A percentile compares a stretch with the other conserved stretches of the same genome.
Evolutionary conservation across 169 alveolate genomes (phyloP).

Genomic region (Plasmodium falciparum): DNA sequence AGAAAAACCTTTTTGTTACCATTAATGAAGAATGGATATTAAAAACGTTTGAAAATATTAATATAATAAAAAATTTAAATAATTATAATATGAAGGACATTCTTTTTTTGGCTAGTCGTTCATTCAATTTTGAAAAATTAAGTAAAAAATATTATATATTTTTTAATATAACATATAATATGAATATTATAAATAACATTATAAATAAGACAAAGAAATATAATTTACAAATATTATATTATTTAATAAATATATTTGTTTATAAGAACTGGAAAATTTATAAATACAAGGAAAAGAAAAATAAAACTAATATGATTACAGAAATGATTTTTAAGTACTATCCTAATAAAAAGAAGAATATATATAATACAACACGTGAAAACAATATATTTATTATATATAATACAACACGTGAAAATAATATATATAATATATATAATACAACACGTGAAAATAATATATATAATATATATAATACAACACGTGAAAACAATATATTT

Average conservation of each 20-base stretch:
- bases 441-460: neutral
- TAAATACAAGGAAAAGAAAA: conserved; percentile 6
- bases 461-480: neutral
- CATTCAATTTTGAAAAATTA: conserved; percentile 58
- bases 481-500: too few relatives aligned
- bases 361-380: neutral
- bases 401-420: neutral
- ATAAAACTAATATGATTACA: neutral
- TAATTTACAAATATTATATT: conserved; percentile 2
- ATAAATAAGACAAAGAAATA: neutral
- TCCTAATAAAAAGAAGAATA: conserved; percentile 9
- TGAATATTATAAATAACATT: conserved; percentile 18
- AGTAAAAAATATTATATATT: conserved; percentile 54
- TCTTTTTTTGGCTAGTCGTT: conserved; percentile 53
- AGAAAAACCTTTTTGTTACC: conserved; percentile 40
- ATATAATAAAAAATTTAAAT: conserved; percentile 36
- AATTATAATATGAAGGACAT: conserved; percentile 53
- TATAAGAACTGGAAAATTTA: conserved; percentile 32
- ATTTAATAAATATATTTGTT: conserved; percentile 38
- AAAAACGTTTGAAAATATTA: conserved; percentile 28
- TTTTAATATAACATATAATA: conserved; percentile 47
- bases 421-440: neutral
- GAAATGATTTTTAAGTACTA: conserved; percentile 55
- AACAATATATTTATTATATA: too few relatives aligned
- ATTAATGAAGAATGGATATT: conserved; percentile 45